Percentiles rank a stretch among this genome's conserved stretches.
phyloP scores from a whole-genome alignment of 768 basidiomycete species.

The Boletus sp. region DNA sequence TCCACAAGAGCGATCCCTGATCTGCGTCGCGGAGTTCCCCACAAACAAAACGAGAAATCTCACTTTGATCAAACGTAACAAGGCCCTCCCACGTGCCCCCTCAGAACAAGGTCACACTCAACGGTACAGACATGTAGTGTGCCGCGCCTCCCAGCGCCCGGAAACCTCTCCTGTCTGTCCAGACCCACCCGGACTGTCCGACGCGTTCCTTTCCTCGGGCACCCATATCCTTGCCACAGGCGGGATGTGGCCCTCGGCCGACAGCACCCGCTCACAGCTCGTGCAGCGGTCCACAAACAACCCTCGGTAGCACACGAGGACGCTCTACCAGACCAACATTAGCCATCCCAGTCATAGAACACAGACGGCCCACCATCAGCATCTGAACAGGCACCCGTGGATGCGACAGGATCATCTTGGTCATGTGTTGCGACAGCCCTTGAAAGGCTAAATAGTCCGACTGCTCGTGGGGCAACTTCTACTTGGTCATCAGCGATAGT shows the following conservation, averaged over 20 bases:
- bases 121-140: too few species aligned
- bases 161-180: too few species aligned
- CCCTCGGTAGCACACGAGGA: constrained; percentile 54
- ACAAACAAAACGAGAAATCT: too few species aligned
- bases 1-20: too few species aligned
- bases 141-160: too few species aligned
- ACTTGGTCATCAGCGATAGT: constrained; percentile 1
- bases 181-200: too few species aligned
- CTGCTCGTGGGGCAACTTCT: constrained; percentile 69
- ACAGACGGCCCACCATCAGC: constrained; percentile 42
- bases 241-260: constrained; percentile 67
- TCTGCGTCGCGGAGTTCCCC: too few species aligned
- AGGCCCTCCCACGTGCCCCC: too few species aligned
- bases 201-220: constrained; percentile 12
- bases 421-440: constrained; percentile 63
- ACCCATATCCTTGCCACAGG: constrained; percentile 63
- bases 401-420: constrained; percentile 53
- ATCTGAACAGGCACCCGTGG: constrained; percentile 51
- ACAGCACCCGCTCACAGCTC: constrained; percentile 62
- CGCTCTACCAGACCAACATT: constrained; percentile 33
- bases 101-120: too few species aligned
- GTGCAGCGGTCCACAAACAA: constrained; percentile 62
- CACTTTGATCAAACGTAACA: too few species aligned
- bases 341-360: neutral
- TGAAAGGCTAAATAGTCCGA: constrained; percentile 65